A percentile compares a stretch with the other conserved stretches of the same genome.
Evolutionary conservation across 1,284 basidiomycete species (phyloP).

Genomic region (Apiotrichum veenhuisii): DNA sequence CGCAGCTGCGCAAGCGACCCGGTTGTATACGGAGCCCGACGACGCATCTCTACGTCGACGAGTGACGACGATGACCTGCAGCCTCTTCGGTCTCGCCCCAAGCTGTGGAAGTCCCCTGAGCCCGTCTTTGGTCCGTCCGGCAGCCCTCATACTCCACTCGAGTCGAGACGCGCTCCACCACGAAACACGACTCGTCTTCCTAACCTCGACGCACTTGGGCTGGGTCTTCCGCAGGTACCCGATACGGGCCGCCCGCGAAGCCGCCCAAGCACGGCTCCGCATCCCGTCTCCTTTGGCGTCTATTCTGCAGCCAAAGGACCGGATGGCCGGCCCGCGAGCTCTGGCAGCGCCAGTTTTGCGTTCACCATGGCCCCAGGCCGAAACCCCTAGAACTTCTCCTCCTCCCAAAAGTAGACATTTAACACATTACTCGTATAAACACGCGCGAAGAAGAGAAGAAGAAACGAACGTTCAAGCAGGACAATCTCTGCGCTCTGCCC

Average conservation of each 20-base stretch:
- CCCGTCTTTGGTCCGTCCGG: not conserved
- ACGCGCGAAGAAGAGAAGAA: no score
- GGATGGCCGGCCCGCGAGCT: not conserved
- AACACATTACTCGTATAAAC: no score
- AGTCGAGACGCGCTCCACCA: not conserved
- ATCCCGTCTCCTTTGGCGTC: constrained; percentile 3
- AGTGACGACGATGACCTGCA: constrained; percentile 41
- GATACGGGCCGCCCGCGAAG: constrained; percentile 21
- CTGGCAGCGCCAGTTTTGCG: not conserved
- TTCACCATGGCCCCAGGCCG: not conserved
- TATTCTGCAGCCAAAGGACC: not conserved
- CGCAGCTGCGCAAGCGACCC: constrained; percentile 24
- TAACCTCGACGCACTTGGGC: constrained; percentile 36
- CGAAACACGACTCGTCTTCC: constrained; percentile 18
- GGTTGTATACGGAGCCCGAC: not conserved
- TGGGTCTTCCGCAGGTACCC: constrained; percentile 35
- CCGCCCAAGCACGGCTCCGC: constrained; percentile 30
- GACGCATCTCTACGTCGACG: constrained; percentile 33
- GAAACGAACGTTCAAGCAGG: no score
- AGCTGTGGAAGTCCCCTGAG: constrained; percentile 1
- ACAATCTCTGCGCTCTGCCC: no score
- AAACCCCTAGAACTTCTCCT: no score
- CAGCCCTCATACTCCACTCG: not conserved
- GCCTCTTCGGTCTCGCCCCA: constrained; percentile 27
- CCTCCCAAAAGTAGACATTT: no score